Conservation (phyloP, 2,329 filamentous ascomycete genomes). For the Aquanectria penicillioides region DNA sequence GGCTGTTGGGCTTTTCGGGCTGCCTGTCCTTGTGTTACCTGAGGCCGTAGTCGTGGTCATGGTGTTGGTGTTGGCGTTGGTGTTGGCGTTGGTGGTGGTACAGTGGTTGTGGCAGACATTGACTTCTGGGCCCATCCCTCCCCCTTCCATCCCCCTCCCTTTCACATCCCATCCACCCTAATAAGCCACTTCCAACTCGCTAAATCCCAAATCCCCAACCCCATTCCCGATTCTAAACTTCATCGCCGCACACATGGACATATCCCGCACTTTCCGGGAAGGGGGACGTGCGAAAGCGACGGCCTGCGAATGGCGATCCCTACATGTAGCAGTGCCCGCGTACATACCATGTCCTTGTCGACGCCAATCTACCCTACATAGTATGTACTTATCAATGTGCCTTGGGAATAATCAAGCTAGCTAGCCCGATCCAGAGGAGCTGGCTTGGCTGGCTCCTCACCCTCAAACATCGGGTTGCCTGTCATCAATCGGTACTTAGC, state of each 20-base stretch:
- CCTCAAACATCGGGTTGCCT: neutral
- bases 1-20: too few relatives aligned
- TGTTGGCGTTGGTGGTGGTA: neutral
- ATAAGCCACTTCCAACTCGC: too few relatives aligned
- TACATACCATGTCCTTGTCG: conserved; percentile 3
- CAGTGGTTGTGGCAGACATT: neutral
- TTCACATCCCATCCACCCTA: too few relatives aligned
- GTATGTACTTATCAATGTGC: too few relatives aligned
- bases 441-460: conserved; percentile 4
- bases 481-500: neutral
- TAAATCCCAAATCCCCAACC: neutral
- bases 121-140: too few relatives aligned
- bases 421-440: conserved; percentile 13
- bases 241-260: neutral
- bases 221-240: neutral
- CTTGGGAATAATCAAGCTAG: neutral
- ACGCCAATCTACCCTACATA: neutral
- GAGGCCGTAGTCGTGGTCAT: too few relatives aligned
- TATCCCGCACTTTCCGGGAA: neutral
- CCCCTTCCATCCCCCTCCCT: too few relatives aligned
- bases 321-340: conserved; percentile 5
- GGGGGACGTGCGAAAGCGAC: neutral
- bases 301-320: conserved; percentile 1
- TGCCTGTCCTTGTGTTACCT: too few relatives aligned
- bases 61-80: too few relatives aligned